phyloP scores from a whole-genome alignment of 2,329 filamentous ascomycete species.

The Penicillium sp. region DNA sequence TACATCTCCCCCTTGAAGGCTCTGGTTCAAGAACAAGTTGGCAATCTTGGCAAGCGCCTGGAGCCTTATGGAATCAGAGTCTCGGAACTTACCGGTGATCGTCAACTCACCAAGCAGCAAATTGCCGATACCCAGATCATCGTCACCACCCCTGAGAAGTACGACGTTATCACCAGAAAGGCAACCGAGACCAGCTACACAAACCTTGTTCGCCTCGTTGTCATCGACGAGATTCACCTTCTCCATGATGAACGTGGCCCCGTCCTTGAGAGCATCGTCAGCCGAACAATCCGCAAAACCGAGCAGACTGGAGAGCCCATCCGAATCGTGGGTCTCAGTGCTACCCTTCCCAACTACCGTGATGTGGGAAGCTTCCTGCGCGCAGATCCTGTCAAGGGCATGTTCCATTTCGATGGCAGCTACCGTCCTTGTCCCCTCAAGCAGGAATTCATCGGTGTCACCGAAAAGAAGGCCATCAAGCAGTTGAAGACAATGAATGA shows the following conservation, averaged over 20 bases:
- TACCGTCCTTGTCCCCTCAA: constrained; percentile 91
- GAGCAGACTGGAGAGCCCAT: constrained; percentile 95
- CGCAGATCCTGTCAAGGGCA: constrained; percentile 77
- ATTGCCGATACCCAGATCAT: constrained; percentile 98
- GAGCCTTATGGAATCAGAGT: constrained; percentile 90
- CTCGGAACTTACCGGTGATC: constrained; percentile 93
- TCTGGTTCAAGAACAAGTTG: constrained; percentile 94
- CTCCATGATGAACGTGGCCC: constrained; percentile 96
- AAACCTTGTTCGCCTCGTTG: constrained; percentile 90
- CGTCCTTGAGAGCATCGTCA: constrained; percentile 94
- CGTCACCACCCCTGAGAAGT: constrained; percentile 97
- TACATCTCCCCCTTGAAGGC: constrained; percentile 97
- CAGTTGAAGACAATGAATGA: constrained; percentile 99
- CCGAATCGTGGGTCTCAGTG: constrained; percentile 86
- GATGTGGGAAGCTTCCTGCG: constrained; percentile 95
- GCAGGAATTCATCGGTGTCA: constrained; percentile 96
- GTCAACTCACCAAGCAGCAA: constrained; percentile 97
- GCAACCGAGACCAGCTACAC: constrained; percentile 96
- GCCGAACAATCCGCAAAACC: constrained; percentile 84
- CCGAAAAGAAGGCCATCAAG: constrained; percentile 97
- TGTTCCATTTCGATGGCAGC: constrained; percentile 95
- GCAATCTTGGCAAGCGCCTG: constrained; percentile 90
- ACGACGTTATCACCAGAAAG: constrained; percentile 98
- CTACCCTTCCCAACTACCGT: constrained; percentile 92
- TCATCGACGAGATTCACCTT: constrained; percentile 97